Conservation (phyloP, 2,329 filamentous ascomycete genomes). For the Magnaporthiopsis poae region DNA sequence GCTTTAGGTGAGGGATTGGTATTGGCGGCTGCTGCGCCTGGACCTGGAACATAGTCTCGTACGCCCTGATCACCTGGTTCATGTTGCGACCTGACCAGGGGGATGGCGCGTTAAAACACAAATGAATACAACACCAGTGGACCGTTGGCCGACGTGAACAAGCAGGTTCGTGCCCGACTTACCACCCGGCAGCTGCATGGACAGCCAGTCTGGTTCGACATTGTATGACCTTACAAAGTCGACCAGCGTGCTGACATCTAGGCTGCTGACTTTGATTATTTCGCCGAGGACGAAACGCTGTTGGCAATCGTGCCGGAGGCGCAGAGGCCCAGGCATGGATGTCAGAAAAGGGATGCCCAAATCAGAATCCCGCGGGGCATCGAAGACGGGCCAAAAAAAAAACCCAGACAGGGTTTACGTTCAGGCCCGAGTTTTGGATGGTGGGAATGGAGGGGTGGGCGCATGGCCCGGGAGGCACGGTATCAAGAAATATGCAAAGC, state of each 20-base stretch:
- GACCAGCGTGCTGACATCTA: constrained; percentile 36
- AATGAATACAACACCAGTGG: neutral
- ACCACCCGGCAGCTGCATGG: constrained; percentile 28
- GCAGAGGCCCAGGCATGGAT: neutral
- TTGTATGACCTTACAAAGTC: constrained; percentile 32
- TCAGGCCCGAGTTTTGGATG: constrained; percentile 12
- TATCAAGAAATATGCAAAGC: constrained; percentile 10
- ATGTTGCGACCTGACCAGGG: constrained; percentile 24
- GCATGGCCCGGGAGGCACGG: constrained; percentile 7
- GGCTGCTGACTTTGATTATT: constrained; percentile 45
- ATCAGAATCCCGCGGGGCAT: neutral
- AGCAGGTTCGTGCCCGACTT: constrained; percentile 9
- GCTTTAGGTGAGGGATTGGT: constrained; percentile 20
- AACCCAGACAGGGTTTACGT: constrained; percentile 1
- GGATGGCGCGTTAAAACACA: constrained; percentile 4
- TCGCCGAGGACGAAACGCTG: constrained; percentile 48
- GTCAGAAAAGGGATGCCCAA: neutral
- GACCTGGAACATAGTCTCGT: constrained; percentile 21
- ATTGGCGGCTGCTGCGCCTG: constrained; percentile 17
- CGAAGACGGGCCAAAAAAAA: neutral
- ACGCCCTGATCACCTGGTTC: constrained; percentile 24
- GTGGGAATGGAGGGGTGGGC: neutral
- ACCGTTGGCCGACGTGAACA: neutral
- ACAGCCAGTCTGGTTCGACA: constrained; percentile 24
- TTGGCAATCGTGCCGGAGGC: neutral